Evolutionary conservation across 2,329 filamentous ascomycete species (phyloP), one percentile per base, ranked within the genome.

Genomic region (Neopestalotiopsis clavispora): DNA sequence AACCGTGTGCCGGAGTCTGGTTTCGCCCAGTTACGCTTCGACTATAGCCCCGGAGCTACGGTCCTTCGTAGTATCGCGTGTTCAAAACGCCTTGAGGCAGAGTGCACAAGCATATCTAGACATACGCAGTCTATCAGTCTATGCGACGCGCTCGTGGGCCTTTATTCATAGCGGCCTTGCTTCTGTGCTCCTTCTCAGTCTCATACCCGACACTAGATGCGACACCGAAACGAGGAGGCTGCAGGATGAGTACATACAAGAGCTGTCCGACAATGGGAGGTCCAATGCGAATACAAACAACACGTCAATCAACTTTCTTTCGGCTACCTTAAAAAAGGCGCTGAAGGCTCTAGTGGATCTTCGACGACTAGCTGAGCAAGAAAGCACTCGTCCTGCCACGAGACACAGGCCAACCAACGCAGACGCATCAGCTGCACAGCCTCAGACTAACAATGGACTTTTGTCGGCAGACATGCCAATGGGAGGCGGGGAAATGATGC

Each of bases 41-140:
- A 30, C n/a, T 10, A 13, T 62, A 3, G n/a, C 28, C 1, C 32
- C 59, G 0, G 59, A 62, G 28, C 9, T 20, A 0, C 59, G 34
- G 5, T 62, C n/a, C 1, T 62, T 40, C 12, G 34, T 40, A 28
- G 59, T 40, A n/a, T 20, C 32, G 0, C 30, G 34, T 0, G 59
- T 62, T 0, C 59, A 62, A n/a, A 20, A 62, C 10, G 59, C 59
- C 4, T 42, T 62, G 59, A 62, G 59, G 3, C 59, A 62, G 1
- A 40, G 59, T 4, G 59, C 59, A 2, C 59, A 62, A n/a, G 59
- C 59, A 12, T 62, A 62, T n/a, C 2, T 62, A 9, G 59, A 62
- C 3, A 20, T 62, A 1, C 59, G 59, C 10, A 34, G 28, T 4
- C 28, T 62, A 13, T 62, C 59, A 34, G 34, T 34, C 32, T 62